Evolutionary conservation across 2,329 filamentous ascomycete species (phyloP), one percentile per base, ranked within the genome.

Genomic region (Torrubiellomyces zombiae): DNA sequence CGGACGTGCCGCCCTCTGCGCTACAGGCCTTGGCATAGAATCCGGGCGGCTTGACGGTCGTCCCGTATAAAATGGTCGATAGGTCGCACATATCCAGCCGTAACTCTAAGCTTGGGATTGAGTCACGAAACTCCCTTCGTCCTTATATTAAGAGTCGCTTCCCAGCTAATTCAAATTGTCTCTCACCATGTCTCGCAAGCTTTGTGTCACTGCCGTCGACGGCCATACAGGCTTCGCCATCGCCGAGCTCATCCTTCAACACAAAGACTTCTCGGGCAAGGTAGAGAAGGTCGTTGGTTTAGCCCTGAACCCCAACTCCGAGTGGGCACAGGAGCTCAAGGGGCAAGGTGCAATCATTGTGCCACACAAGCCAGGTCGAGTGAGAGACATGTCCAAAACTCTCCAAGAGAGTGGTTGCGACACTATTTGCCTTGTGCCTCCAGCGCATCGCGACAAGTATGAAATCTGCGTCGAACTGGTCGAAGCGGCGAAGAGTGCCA

Each of bases 171-270:
- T n/a, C 18, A 8, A 8, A 19, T 6, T 14, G 14, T 14, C 7
- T 13, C 13, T 8, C 11, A 31, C 11, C n/a, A 61, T 61, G 56
- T 39, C 56, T 1, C 56, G 56, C 32, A 60, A 61, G 26, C 33
- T 64, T 25, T 58, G 53, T 35, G 47, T 63, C 36, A 61, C 56
- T 3, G 51, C 59, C 16, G 47, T 51, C 9, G 60, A 64, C 21
- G 60, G 60, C 36, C 48, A 63, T 28, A 63, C 58, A 4, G 60
- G 59, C 32, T 62, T 58, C 32, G 42, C 56, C 29, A 62, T 64
- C 34, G 54, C 56, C 19, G 56, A 64, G 34, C 47, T 63, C 6
- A 46, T 63, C 20, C 50, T 63, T 23, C 55, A 46, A 13, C 36
- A 58, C 16, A 33, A 36, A 6, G 42, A 50, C 13, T 63, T 65